Conservation (phyloP, 345 rosid genomes). For the Conringia planisiliqua region DNA sequence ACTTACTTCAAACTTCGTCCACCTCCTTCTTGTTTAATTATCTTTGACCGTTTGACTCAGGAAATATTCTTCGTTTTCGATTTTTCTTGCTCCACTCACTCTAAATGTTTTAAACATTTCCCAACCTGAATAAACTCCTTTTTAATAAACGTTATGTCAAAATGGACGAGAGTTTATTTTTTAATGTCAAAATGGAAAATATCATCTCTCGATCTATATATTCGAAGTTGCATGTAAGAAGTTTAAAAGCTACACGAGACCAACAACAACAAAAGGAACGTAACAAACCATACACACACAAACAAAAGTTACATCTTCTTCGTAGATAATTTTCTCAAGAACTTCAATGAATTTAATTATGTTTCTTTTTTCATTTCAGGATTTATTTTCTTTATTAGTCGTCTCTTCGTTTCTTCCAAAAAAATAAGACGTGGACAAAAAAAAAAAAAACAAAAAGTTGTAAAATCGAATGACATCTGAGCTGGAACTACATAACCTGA, state of each 20-base stretch:
- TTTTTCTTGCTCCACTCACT: constrained; percentile 15
- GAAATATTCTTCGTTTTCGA: constrained; percentile 14
- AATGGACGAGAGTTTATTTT: too few relatives aligned
- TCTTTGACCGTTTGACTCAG: constrained; percentile 23
- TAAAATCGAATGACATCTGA: not conserved
- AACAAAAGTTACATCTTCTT: too few relatives aligned
- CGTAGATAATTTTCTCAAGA: too few relatives aligned
- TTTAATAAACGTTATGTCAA: too few relatives aligned
- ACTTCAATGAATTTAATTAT: too few relatives aligned
- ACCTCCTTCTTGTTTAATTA: not conserved
- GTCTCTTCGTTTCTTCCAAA: not conserved
- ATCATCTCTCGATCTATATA: not conserved
- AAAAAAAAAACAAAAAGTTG: not conserved
- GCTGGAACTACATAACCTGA: not conserved
- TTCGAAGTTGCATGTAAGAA: too few relatives aligned
- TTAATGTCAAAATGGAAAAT: not conserved
- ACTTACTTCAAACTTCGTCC: not conserved
- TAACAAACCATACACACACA: too few relatives aligned
- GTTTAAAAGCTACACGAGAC: too few relatives aligned
- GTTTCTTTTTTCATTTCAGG: too few relatives aligned
- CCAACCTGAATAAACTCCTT: not conserved
- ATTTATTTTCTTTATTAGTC: not conserved
- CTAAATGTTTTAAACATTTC: not conserved
- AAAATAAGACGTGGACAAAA: not conserved
- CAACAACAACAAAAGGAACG: too few relatives aligned